Conservation (phyloP, 2,329 filamentous ascomycete species). For the Aplosporella prunicola region DNA sequence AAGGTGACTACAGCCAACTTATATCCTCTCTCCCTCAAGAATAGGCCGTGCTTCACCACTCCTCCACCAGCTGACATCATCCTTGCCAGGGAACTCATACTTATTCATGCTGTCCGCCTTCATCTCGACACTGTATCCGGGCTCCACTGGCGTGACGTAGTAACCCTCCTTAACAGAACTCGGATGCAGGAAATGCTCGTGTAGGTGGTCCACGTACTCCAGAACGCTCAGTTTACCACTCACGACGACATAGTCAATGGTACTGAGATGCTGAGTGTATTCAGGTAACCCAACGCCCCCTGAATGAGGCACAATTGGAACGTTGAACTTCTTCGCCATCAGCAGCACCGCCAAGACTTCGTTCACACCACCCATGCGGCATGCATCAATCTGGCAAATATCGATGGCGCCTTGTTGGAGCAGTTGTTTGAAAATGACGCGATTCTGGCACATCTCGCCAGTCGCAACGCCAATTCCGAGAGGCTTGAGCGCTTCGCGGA, state of each 20-base stretch:
- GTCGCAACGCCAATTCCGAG: conserved; percentile 76
- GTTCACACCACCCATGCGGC: conserved; percentile 81
- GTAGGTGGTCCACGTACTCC: conserved; percentile 87
- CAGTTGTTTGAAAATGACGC: conserved; percentile 89
- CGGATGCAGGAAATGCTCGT: conserved; percentile 86
- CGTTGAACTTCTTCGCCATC: conserved; percentile 67
- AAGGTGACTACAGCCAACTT: too few relatives aligned
- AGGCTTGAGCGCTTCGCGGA: conserved; percentile 68
- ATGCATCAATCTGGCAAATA: conserved; percentile 83
- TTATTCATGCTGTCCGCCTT: conserved; percentile 76
- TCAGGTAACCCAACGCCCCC: conserved; percentile 86
- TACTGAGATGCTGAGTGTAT: conserved; percentile 87
- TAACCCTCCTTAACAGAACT: conserved; percentile 73
- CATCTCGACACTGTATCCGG: conserved; percentile 92
- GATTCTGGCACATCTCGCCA: conserved; percentile 92
- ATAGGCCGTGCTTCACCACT: conserved; percentile 69
- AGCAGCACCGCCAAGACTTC: conserved; percentile 85
- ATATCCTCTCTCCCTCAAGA: conserved; percentile 48
- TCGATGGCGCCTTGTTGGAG: conserved; percentile 72
- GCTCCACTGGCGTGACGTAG: conserved; percentile 73
- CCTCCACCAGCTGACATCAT: conserved; percentile 78
- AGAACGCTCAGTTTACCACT: conserved; percentile 71
- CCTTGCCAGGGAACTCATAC: conserved; percentile 66
- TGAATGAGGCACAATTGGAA: conserved; percentile 81
- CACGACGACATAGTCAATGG: conserved; percentile 86